Conservation (phyloP, 768 basidiomycete genomes). For the Pleurotus giganteus region DNA sequence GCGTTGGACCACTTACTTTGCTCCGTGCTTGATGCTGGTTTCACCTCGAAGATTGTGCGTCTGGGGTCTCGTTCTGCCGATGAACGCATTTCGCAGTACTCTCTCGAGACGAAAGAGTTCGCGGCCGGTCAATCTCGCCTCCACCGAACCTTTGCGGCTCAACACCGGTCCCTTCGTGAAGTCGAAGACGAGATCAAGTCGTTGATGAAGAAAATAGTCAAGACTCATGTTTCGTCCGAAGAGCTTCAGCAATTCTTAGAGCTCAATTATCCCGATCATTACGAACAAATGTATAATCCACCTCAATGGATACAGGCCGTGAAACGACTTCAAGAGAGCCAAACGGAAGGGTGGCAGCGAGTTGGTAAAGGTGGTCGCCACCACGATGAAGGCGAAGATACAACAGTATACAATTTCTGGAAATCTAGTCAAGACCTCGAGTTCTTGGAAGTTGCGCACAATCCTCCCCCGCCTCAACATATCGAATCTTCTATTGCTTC, state of each 20-base stretch:
- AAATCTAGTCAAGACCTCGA: constrained; percentile 40
- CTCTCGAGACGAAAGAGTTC: constrained; percentile 57
- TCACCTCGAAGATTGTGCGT: constrained; percentile 64
- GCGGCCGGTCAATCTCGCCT: constrained; percentile 40
- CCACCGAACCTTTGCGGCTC: constrained; percentile 26
- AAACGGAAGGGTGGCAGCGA: constrained; percentile 30
- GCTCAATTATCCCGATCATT: constrained; percentile 47
- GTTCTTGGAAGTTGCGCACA: constrained; percentile 33
- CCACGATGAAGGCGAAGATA: constrained; percentile 17
- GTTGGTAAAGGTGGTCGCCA: constrained; percentile 23
- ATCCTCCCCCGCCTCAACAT: neutral
- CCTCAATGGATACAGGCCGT: constrained; percentile 46
- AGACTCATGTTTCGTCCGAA: constrained; percentile 28
- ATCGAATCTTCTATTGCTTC: neutral
- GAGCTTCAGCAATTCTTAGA: constrained; percentile 42
- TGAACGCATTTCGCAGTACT: constrained; percentile 58
- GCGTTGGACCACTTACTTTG: constrained; percentile 73
- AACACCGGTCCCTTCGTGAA: constrained; percentile 38
- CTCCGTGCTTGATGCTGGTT: constrained; percentile 60
- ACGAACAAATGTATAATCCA: constrained; percentile 35
- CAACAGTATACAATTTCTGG: constrained; percentile 53
- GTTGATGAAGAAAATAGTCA: constrained; percentile 42
- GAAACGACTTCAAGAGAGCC: constrained; percentile 10
- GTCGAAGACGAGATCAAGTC: constrained; percentile 44
- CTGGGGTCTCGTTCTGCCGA: constrained; percentile 65